Conservation (phyloP, 2,329 filamentous ascomycete genomes). For the Botrytis medusae region DNA sequence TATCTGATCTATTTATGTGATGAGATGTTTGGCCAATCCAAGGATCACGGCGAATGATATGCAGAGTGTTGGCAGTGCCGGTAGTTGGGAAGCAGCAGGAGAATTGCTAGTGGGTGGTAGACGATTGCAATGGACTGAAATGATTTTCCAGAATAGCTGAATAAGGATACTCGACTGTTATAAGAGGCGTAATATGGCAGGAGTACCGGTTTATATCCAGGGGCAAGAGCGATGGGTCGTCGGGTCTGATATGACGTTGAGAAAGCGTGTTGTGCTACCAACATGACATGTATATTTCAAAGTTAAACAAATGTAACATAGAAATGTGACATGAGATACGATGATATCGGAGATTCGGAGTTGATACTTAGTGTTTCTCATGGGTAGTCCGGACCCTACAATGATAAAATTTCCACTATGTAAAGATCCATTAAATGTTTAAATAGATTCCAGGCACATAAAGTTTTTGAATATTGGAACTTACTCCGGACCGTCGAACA, state of each 20-base stretch:
- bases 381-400: neutral
- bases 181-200: neutral
- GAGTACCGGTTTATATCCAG: neutral
- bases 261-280: neutral
- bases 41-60: neutral
- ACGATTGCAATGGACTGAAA: neutral
- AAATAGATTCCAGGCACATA: neutral
- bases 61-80: neutral
- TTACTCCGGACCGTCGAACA: neutral
- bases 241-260: neutral
- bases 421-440: neutral
- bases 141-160: neutral
- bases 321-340: slow-evolving; percentile 4
- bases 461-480: neutral
- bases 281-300: neutral
- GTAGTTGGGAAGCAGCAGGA: neutral
- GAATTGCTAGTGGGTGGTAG: neutral
- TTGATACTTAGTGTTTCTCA: neutral
- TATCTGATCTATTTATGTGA: neutral
- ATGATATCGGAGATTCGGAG: neutral
- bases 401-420: neutral
- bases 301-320: neutral
- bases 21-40: neutral
- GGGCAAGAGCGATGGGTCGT: neutral
- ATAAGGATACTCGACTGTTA: neutral